These are phyloP conservation scores for Globisporangium spinosum DNA, from an alignment of 352 stramenopile genomes.

Conservation along the genomic window DNA sequence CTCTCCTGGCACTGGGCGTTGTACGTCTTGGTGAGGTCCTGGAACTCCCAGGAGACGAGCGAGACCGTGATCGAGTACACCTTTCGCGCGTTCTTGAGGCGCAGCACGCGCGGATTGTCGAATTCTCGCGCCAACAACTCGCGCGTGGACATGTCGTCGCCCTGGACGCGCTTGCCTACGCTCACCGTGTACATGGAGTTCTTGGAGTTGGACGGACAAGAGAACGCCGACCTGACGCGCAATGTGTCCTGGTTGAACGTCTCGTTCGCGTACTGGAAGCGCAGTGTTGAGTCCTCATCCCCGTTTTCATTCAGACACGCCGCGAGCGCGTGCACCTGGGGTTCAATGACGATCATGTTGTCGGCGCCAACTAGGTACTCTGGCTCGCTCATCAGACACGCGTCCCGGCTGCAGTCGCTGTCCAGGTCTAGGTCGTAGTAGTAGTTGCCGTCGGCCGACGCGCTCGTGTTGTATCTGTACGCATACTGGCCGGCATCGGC, in stretches of 20 bases:
- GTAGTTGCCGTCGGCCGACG: neutral
- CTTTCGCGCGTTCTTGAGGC: slow-evolving; percentile 8
- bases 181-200: slow-evolving; percentile 7
- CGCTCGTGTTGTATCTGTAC: neutral
- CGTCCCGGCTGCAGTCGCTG: neutral
- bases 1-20: neutral
- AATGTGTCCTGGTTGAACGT: neutral
- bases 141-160: neutral
- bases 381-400: neutral
- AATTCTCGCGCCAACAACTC: neutral
- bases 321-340: slow-evolving; percentile 6
- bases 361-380: neutral
- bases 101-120: neutral
- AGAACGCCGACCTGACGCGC: neutral
- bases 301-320: slow-evolving; percentile 3
- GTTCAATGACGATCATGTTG: neutral
- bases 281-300: neutral
- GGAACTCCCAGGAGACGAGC: neutral
- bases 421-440: slow-evolving; percentile 6
- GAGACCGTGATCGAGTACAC: slow-evolving; percentile 15
- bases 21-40: neutral
- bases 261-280: slow-evolving; percentile 1
- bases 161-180: slow-evolving; percentile 9
- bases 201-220: slow-evolving; percentile 1
- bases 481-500: neutral